Evolutionary conservation across 805 yeast species (phyloP).

Genomic region (Torulaspora indica): DNA sequence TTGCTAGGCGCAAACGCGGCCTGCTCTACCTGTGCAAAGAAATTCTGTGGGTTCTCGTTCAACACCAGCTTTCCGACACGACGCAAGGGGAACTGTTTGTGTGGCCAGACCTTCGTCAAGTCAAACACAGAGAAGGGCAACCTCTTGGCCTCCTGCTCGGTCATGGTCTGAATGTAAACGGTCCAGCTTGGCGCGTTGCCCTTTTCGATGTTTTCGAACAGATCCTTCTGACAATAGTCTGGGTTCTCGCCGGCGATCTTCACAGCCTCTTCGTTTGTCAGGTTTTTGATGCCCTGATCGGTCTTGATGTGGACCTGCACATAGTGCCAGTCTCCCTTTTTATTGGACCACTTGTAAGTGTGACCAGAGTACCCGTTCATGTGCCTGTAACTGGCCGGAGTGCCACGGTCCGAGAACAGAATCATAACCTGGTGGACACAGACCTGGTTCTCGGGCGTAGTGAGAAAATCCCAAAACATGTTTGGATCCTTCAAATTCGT

Average conservation of each 20-base stretch:
- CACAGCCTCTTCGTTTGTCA: slow-evolving; percentile 64
- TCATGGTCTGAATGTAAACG: slow-evolving; percentile 79
- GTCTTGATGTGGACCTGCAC: slow-evolving; percentile 53
- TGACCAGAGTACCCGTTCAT: slow-evolving; percentile 69
- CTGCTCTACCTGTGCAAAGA: slow-evolving; percentile 83
- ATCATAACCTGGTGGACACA: slow-evolving; percentile 65
- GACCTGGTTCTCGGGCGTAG: slow-evolving; percentile 58
- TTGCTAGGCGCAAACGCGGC: slow-evolving; percentile 83
- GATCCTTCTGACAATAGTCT: slow-evolving; percentile 74
- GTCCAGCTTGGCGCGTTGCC: slow-evolving; percentile 86
- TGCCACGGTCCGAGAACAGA: slow-evolving; percentile 62
- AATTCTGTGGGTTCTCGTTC: slow-evolving; percentile 81
- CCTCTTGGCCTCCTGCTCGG: slow-evolving; percentile 69
- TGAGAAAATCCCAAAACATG: slow-evolving; percentile 81
- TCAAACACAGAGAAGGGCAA: slow-evolving; percentile 81
- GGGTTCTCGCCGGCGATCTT: slow-evolving; percentile 71
- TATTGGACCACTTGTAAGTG: slow-evolving; percentile 56
- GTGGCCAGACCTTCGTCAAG: slow-evolving; percentile 91
- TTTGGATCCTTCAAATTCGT: slow-evolving; percentile 73
- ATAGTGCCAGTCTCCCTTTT: slow-evolving; percentile 50
- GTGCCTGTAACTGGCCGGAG: slow-evolving; percentile 49
- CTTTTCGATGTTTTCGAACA: slow-evolving; percentile 69
- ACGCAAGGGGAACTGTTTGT: slow-evolving; percentile 77
- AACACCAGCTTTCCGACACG: slow-evolving; percentile 74
- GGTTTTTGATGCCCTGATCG: slow-evolving; percentile 50